phyloP scores from a whole-genome alignment of 2,329 filamentous ascomycete species.

The Daldinia sp. region DNA sequence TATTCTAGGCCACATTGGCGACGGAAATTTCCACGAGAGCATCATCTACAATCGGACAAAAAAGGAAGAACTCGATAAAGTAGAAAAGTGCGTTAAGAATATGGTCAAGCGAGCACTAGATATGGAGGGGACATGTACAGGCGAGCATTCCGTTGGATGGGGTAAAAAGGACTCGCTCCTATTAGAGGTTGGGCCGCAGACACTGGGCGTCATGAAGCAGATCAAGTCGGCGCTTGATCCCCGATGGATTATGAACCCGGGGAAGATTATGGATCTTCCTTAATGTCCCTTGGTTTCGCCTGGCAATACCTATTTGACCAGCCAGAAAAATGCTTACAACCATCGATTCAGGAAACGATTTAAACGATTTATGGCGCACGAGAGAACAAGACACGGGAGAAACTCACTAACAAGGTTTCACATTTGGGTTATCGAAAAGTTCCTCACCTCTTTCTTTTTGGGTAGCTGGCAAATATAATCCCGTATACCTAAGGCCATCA shows the following conservation, averaged over 20 bases:
- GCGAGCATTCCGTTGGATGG: conserved; percentile 85
- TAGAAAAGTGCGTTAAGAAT: conserved; percentile 82
- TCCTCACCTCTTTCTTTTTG: background rate
- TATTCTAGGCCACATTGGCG: conserved; percentile 88
- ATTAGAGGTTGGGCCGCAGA: conserved; percentile 81
- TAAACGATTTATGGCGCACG: conserved; percentile 13
- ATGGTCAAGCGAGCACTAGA: conserved; percentile 92
- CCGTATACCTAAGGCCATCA: background rate
- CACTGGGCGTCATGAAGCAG: conserved; percentile 82
- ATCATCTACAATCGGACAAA: conserved; percentile 85
- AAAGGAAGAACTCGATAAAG: conserved; percentile 74
- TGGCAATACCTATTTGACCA: no score
- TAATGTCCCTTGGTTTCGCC: conserved; percentile 36
- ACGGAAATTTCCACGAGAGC: conserved; percentile 93
- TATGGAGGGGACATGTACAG: conserved; percentile 94
- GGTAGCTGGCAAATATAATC: conserved; percentile 1
- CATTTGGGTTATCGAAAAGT: conserved; percentile 1
- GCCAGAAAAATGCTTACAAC: background rate
- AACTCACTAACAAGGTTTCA: conserved; percentile 3
- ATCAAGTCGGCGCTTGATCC: conserved; percentile 87
- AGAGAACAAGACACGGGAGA: conserved; percentile 12
- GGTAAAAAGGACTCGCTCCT: conserved; percentile 84
- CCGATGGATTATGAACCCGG: conserved; percentile 88
- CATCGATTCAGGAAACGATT: background rate
- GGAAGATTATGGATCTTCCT: conserved; percentile 85